Percentiles rank a stretch among this genome's conserved stretches.
phyloP scores from a whole-genome alignment of 352 stramenopile species.

The Thalassiosira exigua region DNA sequence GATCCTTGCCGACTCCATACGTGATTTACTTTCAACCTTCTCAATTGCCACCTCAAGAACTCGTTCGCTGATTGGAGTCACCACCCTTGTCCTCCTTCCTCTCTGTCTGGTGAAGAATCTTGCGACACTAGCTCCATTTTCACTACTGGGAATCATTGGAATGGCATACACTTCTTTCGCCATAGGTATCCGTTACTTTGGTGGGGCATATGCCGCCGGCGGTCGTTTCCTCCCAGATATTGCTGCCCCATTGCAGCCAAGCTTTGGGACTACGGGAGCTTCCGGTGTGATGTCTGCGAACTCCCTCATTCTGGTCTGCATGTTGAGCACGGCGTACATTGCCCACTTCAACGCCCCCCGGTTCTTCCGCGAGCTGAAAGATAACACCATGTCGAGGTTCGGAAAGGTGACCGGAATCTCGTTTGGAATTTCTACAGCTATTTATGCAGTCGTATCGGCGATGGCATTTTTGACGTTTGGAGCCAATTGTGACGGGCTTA shows the following conservation, averaged over 20 bases:
- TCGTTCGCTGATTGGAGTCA: conserved; percentile 67
- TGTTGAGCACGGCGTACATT: conserved; percentile 89
- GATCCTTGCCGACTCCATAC: conserved; percentile 87
- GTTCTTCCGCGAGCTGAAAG: conserved; percentile 87
- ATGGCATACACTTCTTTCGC: conserved; percentile 83
- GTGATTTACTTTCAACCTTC: conserved; percentile 62
- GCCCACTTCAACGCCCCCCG: conserved; percentile 91
- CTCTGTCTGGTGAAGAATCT: conserved; percentile 86
- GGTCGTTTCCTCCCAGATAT: conserved; percentile 55
- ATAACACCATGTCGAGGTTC: conserved; percentile 83
- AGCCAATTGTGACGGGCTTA: conserved; percentile 72
- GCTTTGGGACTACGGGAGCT: conserved; percentile 69
- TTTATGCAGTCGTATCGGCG: conserved; percentile 73
- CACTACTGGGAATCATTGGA: conserved; percentile 66
- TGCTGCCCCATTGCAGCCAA: conserved; percentile 37
- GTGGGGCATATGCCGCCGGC: conserved; percentile 76
- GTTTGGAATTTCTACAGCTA: conserved; percentile 71
- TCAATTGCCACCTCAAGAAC: conserved; percentile 55
- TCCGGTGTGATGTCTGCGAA: conserved; percentile 65
- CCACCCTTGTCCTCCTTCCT: conserved; percentile 77
- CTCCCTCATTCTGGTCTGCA: conserved; percentile 85
- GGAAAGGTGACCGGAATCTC: conserved; percentile 81
- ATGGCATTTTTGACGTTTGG: conserved; percentile 86
- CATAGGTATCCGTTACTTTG: conserved; percentile 83
- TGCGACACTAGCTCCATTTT: conserved; percentile 79